Evolutionary conservation across 257 asterid species (phyloP).

Genomic region (Rubia yunnanensis): DNA sequence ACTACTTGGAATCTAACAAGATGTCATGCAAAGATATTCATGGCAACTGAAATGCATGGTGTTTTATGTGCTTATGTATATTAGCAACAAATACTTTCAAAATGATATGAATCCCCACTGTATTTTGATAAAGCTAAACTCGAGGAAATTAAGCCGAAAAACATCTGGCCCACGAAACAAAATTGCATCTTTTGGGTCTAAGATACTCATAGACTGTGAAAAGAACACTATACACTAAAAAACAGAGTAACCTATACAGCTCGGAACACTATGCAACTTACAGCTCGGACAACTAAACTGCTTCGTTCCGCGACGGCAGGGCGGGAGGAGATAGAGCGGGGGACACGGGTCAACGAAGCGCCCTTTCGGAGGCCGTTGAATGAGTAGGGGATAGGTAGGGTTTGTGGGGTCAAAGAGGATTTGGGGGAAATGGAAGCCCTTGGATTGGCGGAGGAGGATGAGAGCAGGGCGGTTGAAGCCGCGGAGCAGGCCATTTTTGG

Average conservation of each 20-base stretch:
- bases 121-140: background rate
- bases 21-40: background rate
- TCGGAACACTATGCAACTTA: slow-evolving; percentile 30
- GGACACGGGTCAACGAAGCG: slow-evolving; percentile 23
- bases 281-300: slow-evolving; percentile 48
- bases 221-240: too few relatives aligned
- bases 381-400: slow-evolving; percentile 38
- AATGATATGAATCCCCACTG: background rate
- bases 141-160: background rate
- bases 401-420: slow-evolving; percentile 23
- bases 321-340: slow-evolving; percentile 35
- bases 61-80: background rate
- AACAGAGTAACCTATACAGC: too few relatives aligned
- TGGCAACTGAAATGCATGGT: background rate
- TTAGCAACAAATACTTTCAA: background rate
- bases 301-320: slow-evolving; percentile 27
- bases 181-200: background rate
- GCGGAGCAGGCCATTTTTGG: slow-evolving; percentile 54
- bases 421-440: slow-evolving; percentile 43
- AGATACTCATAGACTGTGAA: background rate
- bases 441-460: slow-evolving; percentile 25
- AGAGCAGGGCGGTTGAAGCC: slow-evolving; percentile 46
- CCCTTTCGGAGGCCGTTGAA: slow-evolving; percentile 40
- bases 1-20: background rate
- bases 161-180: background rate